Conservation (phyloP, 768 basidiomycete genomes). For the Mycena indigotica region DNA sequence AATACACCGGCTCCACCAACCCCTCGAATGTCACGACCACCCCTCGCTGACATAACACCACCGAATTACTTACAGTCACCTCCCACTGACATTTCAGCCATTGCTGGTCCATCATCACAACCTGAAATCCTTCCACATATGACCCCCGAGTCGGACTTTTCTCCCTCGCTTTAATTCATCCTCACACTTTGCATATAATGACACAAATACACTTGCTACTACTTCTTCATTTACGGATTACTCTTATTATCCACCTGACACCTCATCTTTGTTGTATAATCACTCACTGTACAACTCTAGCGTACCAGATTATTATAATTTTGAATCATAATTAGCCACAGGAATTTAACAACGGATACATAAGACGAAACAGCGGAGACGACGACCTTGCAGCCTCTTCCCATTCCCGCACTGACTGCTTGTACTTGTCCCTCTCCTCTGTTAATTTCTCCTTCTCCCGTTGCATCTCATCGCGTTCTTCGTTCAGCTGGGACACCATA, state of each 20-base stretch:
- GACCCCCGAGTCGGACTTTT: too few relatives aligned
- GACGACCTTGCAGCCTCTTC: not conserved
- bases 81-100: not conserved
- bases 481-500: not conserved
- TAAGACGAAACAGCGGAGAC: not conserved
- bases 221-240: not conserved
- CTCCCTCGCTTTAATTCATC: too few relatives aligned
- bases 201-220: too few relatives aligned
- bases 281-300: too few relatives aligned
- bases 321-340: not conserved
- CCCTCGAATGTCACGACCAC: not conserved
- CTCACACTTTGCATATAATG: too few relatives aligned
- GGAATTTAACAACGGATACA: not conserved
- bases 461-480: not conserved
- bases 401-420: not conserved
- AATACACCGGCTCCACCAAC: not conserved
- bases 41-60: not conserved
- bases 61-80: not conserved
- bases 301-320: too few relatives aligned
- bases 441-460: not conserved
- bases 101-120: too few relatives aligned
- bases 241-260: not conserved
- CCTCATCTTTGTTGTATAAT: not conserved
- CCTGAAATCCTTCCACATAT: too few relatives aligned
- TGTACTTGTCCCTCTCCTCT: not conserved